Evolutionary conservation across 139 green algal species (phyloP).

Genomic region (Spirogloea muscicola): DNA sequence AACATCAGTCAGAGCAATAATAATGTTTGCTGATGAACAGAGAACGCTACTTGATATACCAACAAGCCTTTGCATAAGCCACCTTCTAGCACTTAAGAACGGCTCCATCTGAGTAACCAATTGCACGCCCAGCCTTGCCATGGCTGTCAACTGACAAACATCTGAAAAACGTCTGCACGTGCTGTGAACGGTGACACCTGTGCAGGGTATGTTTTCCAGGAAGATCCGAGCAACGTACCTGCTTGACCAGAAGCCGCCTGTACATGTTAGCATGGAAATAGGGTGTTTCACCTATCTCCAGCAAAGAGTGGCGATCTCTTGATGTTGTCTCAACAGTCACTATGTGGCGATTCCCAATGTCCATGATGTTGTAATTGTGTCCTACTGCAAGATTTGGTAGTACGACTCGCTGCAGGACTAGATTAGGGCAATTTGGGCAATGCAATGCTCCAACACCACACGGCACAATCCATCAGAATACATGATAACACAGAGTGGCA

Average conservation of each 20-base stretch:
- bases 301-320: conserved; percentile 14
- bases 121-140: conserved; percentile 2
- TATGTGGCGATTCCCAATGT: conserved; percentile 12
- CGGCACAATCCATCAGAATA: too few relatives aligned
- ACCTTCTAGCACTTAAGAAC: neutral
- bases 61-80: neutral
- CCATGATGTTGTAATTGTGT: conserved; percentile 46
- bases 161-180: neutral
- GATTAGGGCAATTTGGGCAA: too few relatives aligned
- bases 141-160: neutral
- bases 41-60: neutral
- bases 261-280: conserved; percentile 40
- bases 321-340: conserved; percentile 43
- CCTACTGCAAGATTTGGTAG: neutral
- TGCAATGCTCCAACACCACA: too few relatives aligned
- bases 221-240: conserved; percentile 7
- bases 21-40: neutral
- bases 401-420: conserved; percentile 18
- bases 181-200: neutral
- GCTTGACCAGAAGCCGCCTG: conserved; percentile 10
- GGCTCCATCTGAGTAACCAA: neutral
- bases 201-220: neutral
- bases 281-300: conserved; percentile 26
- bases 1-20: neutral
- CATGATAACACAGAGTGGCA: too few relatives aligned